Evolutionary conservation across 139 green algal species (phyloP).

Genomic region (Chlamydomonas incerta): DNA sequence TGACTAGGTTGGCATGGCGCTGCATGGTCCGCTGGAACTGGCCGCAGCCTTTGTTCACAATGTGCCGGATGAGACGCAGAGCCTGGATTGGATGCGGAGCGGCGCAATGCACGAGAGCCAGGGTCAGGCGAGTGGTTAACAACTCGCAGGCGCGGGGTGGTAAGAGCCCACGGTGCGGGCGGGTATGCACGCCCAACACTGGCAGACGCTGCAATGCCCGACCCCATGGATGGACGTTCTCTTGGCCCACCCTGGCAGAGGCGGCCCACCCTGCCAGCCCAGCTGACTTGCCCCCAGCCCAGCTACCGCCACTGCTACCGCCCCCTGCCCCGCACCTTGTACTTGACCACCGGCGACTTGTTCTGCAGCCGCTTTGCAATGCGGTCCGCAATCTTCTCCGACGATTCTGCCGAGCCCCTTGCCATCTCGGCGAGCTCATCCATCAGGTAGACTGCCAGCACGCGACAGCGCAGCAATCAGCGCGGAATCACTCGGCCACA

Average conservation of each 20-base stretch:
- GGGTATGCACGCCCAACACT: too few relatives aligned
- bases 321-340: constrained; percentile 67
- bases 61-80: constrained; percentile 78
- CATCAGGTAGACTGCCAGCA: constrained; percentile 81
- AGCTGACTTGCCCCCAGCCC: neutral
- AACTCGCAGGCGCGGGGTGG: constrained; percentile 1
- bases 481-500: too few relatives aligned
- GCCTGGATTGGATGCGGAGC: too few relatives aligned
- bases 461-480: neutral
- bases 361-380: constrained; percentile 64
- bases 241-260: too few relatives aligned
- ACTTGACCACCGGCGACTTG: constrained; percentile 78
- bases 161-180: too few relatives aligned
- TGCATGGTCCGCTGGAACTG: constrained; percentile 76
- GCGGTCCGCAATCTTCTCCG: constrained; percentile 63
- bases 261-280: neutral
- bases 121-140: too few relatives aligned
- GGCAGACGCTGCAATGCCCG: too few relatives aligned
- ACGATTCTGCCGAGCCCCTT: constrained; percentile 50
- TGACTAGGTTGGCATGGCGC: constrained; percentile 58
- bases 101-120: too few relatives aligned
- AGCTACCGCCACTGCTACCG: neutral
- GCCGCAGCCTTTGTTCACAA: constrained; percentile 69
- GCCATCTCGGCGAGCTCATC: constrained; percentile 76
- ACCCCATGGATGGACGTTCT: too few relatives aligned